These are phyloP conservation scores for Blastobotrys muscicola DNA, from an alignment of 805 yeast genomes.

Conservation along the genomic window DNA sequence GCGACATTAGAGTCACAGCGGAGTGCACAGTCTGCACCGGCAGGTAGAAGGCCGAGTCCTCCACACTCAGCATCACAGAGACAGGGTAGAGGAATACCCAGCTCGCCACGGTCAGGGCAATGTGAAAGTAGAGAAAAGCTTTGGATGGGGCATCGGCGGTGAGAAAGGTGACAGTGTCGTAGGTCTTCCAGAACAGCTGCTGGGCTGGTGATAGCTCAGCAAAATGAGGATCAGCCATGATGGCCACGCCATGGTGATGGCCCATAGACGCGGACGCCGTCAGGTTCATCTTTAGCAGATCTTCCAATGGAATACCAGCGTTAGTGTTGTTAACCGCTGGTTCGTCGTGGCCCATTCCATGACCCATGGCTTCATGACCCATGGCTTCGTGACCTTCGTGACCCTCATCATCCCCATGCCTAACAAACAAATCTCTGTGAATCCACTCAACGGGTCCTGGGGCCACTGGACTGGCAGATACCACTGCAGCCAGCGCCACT, in stretches of 20 bases:
- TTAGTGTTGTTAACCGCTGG: too few species aligned
- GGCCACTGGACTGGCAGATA: too few species aligned
- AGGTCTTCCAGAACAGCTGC: slow-evolving; percentile 63
- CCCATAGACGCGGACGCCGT: background rate
- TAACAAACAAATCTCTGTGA: too few species aligned
- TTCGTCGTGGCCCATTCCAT: too few species aligned
- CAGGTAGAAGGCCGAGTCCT: slow-evolving; percentile 48
- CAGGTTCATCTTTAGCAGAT: too few species aligned
- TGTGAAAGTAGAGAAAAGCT: slow-evolving; percentile 46
- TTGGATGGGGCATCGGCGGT: slow-evolving; percentile 41
- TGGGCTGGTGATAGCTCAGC: slow-evolving; percentile 54
- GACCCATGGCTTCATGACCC: too few species aligned
- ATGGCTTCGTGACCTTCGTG: too few species aligned
- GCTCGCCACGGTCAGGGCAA: slow-evolving; percentile 34
- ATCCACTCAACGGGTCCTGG: too few species aligned
- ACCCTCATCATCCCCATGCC: slow-evolving; percentile 1
- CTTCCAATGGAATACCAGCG: too few species aligned
- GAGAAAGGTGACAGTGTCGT: slow-evolving; percentile 63
- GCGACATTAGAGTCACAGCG: slow-evolving; percentile 37
- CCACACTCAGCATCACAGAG: slow-evolving; percentile 52
- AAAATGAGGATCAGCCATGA: slow-evolving; percentile 45
- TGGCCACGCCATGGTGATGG: slow-evolving; percentile 63
- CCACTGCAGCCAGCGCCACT: too few species aligned
- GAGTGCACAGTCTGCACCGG: slow-evolving; percentile 47
- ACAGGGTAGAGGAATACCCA: slow-evolving; percentile 58